Evolutionary conservation across 345 rosid genomes (phyloP).

Genomic region (Eutrema yunnanense): DNA sequence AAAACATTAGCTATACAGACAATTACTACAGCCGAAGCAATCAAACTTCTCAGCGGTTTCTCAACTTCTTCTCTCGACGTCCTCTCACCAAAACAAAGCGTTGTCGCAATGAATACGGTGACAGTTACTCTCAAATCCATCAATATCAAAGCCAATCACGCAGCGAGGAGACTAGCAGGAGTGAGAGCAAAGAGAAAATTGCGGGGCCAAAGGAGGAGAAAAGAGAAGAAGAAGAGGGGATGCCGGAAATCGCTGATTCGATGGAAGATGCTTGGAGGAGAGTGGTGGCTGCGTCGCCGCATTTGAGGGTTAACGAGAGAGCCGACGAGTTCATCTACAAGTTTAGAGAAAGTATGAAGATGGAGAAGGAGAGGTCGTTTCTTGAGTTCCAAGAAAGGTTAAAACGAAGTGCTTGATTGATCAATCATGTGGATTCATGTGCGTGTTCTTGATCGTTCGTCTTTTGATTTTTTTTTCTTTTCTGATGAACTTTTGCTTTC

Average conservation of each 20-base stretch:
- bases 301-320: constrained; percentile 67
- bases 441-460: not conserved
- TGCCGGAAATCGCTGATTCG: constrained; percentile 31
- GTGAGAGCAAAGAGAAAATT: constrained; percentile 13
- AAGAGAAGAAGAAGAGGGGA: constrained; percentile 22
- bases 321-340: constrained; percentile 80
- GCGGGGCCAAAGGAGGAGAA: not conserved
- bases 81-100: constrained; percentile 12
- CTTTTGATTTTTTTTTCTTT: constrained; percentile 4
- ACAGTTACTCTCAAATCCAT: constrained; percentile 25
- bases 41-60: constrained; percentile 12
- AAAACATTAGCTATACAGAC: constrained; percentile 17
- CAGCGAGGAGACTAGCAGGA: constrained; percentile 1
- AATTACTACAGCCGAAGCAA: constrained; percentile 13
- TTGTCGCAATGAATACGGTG: not conserved
- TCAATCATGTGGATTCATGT: not conserved
- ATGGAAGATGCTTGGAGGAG: constrained; percentile 84
- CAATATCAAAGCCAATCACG: constrained; percentile 21
- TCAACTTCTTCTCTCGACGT: constrained; percentile 29
- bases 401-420: constrained; percentile 43
- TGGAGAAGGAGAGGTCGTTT: constrained; percentile 57
- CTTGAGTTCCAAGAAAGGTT: constrained; percentile 69
- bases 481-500: not conserved
- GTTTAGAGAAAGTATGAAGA: constrained; percentile 54
- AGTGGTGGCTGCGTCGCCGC: constrained; percentile 69